These are phyloP conservation scores for Plasmodium gonderi DNA, from an alignment of 169 alveolate species.

Conservation along the genomic window DNA sequence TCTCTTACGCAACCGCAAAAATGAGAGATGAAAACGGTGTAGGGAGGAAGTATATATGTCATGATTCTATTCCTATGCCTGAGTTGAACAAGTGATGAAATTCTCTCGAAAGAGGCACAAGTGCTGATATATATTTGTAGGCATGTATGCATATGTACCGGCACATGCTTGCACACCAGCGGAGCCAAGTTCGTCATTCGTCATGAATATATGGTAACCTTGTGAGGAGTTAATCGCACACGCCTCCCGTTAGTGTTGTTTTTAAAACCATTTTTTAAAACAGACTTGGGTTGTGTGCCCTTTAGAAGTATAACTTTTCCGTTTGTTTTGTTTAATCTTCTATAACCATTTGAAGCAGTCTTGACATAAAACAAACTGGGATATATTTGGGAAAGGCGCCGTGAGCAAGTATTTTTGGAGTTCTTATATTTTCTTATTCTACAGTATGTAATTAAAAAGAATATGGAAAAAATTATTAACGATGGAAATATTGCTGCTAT, in stretches of 20 bases:
- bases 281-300: neutral
- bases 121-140: neutral
- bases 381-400: neutral
- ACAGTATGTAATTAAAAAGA: conserved; percentile 22
- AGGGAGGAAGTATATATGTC: neutral
- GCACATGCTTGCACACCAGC: too few relatives aligned
- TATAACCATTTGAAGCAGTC: conserved; percentile 37
- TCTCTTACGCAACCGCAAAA: too few relatives aligned
- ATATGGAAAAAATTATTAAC: conserved; percentile 16
- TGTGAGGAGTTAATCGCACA: neutral
- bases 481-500: conserved; percentile 59
- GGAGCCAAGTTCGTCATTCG: neutral
- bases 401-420: neutral
- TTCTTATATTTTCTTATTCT: neutral
- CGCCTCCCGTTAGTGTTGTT: neutral
- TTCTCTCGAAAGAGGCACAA: too few relatives aligned
- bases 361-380: conserved; percentile 51
- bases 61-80: neutral
- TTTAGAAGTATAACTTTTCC: neutral
- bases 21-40: neutral
- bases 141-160: neutral
- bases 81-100: neutral
- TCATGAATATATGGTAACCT: neutral
- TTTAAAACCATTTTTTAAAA: neutral
- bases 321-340: neutral